A percentile compares a stretch with the other conserved stretches of the same genome.
phyloP scores from a whole-genome alignment of 805 yeast genomes.

The Lipomyces mesembrius region DNA sequence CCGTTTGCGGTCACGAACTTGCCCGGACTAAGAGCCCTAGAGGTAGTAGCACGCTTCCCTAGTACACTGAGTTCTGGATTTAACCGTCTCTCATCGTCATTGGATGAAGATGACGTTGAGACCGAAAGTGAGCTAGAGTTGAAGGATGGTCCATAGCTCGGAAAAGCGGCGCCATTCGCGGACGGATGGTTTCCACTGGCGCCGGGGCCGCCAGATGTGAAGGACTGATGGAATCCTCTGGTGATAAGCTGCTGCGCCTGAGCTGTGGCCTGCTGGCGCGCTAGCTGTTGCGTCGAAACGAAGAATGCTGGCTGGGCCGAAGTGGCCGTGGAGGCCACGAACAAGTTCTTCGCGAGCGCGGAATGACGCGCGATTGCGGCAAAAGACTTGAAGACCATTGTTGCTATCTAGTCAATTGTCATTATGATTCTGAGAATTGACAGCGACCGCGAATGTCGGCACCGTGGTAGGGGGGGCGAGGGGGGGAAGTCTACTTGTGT shows the following conservation, averaged over 20 bases:
- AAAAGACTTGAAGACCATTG: slow-evolving; percentile 49
- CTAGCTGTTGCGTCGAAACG: slow-evolving; percentile 48
- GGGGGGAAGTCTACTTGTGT: neutral
- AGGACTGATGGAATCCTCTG: slow-evolving; percentile 29
- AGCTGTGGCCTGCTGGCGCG: slow-evolving; percentile 45
- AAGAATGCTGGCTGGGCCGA: slow-evolving; percentile 48
- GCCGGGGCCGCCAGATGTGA: slow-evolving; percentile 25
- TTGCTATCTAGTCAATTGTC: neutral
- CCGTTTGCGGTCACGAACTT: neutral
- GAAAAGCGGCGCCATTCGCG: slow-evolving; percentile 33
- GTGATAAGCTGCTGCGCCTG: slow-evolving; percentile 42
- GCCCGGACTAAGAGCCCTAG: neutral
- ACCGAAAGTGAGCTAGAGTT: slow-evolving; percentile 23
- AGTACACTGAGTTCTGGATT: neutral
- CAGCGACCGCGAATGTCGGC: neutral
- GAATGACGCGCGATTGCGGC: slow-evolving; percentile 47
- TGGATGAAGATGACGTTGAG: slow-evolving; percentile 29
- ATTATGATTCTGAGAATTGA: neutral
- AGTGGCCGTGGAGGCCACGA: slow-evolving; percentile 43
- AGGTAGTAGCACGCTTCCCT: neutral
- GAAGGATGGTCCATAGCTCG: slow-evolving; percentile 28
- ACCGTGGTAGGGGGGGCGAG: neutral
- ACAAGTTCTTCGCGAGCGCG: slow-evolving; percentile 48
- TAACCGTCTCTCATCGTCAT: slow-evolving; percentile 32
- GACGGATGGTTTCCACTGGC: slow-evolving; percentile 23